Evolutionary conservation across 495 filamentous ascomycete genomes (phyloP), one percentile per base, ranked within the genome.

Genomic region (Penicillium coprophilum): DNA sequence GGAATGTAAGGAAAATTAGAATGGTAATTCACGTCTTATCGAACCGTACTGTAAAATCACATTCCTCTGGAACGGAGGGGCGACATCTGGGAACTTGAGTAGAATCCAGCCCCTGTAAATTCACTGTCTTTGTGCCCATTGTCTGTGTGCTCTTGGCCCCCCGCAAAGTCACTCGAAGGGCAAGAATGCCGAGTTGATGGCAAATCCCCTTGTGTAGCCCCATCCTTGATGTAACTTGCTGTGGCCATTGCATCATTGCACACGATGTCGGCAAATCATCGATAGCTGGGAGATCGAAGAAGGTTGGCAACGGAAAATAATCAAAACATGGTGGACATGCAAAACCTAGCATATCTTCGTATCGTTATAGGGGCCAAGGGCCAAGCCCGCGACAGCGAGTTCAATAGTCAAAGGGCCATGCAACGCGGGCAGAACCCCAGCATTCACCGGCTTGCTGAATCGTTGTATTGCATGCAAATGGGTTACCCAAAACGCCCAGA

Each of bases 401-500:
- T 38, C 19, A 13, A 53, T 39, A 30, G 12, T 36, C 27, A 44
- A 47, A 43, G 17, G 51, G 24, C 41, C 30, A 38, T 15, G 51
- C 31, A 46, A 50, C 28, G 41, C 50, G 24, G 17, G 12, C 31
- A 49, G n/a, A 60, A 52, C 39, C 27, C 51, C 31, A 40, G n/a
- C 12, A 54, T 45, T 46, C 20, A 39, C 46, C 31, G 43, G 36
- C 52, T 46, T 46, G 41, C 52, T 54, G 40, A 21, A 34, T 58
- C 36, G 34, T 56, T 46, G 28, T 51, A 44, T 50, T 38, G 55
- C 50, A 61, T 61, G 59, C 59, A 63, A 63, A 53, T 55, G 31
- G 38, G 55, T 47, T 32, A 43, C 47, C 55, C 50, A 55, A 53
- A 64, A 64, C 61, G 61, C 61, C 61, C 27, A 30, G 50, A 56